Percentiles rank a stretch among this genome's conserved stretches.
These are phyloP conservation scores for Piedraia hortae DNA, from an alignment of 2,329 filamentous ascomycete genomes.

Conservation along the genomic window DNA sequence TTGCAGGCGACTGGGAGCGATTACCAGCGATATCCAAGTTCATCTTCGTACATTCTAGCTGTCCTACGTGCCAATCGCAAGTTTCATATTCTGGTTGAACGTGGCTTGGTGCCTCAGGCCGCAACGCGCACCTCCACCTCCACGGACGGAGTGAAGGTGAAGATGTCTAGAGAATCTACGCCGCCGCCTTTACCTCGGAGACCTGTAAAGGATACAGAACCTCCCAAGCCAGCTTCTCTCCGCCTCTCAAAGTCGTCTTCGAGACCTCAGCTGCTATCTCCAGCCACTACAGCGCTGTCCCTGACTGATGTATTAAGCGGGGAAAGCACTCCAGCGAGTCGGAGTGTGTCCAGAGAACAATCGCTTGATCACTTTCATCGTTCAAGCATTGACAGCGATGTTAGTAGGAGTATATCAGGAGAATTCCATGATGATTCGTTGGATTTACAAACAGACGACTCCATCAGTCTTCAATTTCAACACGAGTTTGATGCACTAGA, in stretches of 20 bases:
- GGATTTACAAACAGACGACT: conserved; percentile 17
- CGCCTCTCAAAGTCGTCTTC: conserved; percentile 12
- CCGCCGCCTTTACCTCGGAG: conserved; percentile 15
- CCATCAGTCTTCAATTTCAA: conserved; percentile 36
- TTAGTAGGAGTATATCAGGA: conserved; percentile 36
- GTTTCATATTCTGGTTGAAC: too few species aligned
- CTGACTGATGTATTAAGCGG: conserved; percentile 54
- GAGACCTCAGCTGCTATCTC: conserved; percentile 23
- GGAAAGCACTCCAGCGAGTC: too few species aligned
- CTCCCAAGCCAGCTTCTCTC: conserved; percentile 7
- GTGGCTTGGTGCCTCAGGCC: too few species aligned
- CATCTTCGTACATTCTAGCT: too few species aligned
- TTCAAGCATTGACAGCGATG: conserved; percentile 33
- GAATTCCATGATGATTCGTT: conserved; percentile 33
- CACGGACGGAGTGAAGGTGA: conserved; percentile 1
- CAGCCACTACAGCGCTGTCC: conserved; percentile 63
- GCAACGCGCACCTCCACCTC: too few species aligned
- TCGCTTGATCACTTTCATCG: conserved; percentile 47
- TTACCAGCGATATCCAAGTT: conserved; percentile 24
- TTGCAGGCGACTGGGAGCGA: conserved; percentile 45
- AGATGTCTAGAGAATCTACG: conserved; percentile 10
- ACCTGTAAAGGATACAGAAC: conserved; percentile 2
- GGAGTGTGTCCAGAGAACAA: conserved; percentile 54
- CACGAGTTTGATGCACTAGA: conserved; percentile 55
- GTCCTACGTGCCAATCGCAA: too few species aligned